Evolutionary conservation across 805 yeast species (phyloP).

Genomic region (Starmerella geochares): DNA sequence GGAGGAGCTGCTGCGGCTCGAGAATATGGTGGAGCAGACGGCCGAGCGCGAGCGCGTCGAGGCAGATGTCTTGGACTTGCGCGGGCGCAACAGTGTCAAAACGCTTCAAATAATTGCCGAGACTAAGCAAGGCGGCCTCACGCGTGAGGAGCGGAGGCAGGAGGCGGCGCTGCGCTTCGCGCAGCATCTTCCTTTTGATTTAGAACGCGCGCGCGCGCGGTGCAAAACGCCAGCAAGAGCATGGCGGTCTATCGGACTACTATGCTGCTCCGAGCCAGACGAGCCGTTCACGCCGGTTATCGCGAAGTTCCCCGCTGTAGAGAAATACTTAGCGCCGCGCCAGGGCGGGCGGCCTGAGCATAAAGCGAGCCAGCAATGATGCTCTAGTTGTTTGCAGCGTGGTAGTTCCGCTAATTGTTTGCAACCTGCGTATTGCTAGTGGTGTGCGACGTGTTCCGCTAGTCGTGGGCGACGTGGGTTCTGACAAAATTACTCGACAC

Average conservation of each 20-base stretch:
- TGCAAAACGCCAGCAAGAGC: slow-evolving; percentile 3
- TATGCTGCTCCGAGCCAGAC: neutral
- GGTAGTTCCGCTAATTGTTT: too few relatives aligned
- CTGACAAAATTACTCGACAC: neutral
- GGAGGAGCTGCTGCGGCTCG: slow-evolving; percentile 1
- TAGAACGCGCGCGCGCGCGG: slow-evolving; percentile 3
- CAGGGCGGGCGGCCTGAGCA: too few relatives aligned
- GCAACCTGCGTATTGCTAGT: too few relatives aligned
- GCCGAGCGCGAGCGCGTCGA: slow-evolving; percentile 6
- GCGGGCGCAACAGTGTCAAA: neutral
- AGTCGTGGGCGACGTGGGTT: too few relatives aligned
- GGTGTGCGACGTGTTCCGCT: too few relatives aligned
- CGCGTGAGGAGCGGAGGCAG: neutral
- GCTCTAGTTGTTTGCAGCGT: too few relatives aligned
- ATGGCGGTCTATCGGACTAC: slow-evolving; percentile 1
- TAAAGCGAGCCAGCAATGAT: too few relatives aligned
- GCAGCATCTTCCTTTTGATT: slow-evolving; percentile 2
- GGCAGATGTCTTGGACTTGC: neutral
- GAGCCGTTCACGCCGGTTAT: neutral
- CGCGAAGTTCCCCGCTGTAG: neutral
- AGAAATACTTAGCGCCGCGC: neutral
- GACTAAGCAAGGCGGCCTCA: neutral
- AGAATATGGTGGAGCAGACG: neutral
- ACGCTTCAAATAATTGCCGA: neutral
- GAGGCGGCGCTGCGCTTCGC: neutral